These are phyloP conservation scores for Calonectria pseudoreteaudii DNA, from an alignment of 2,329 filamentous ascomycete species.

Conservation along the genomic window DNA sequence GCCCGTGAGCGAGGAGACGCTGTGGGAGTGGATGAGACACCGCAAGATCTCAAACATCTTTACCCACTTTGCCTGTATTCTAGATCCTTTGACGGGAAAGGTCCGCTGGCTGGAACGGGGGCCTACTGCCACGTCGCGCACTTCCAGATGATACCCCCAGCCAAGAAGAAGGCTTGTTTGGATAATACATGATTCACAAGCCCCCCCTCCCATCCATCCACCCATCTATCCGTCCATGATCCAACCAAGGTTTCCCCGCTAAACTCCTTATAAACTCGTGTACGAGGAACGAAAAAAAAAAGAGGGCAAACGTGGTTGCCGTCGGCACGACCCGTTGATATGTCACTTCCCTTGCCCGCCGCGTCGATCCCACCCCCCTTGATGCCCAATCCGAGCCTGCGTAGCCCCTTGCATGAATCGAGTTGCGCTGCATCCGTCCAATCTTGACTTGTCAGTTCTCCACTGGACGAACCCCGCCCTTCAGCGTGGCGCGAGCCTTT, in stretches of 20 bases:
- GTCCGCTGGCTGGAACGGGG: conserved; percentile 51
- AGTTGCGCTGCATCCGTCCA: background rate
- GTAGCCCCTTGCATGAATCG: background rate
- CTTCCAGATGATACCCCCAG: background rate
- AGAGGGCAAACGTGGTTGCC: background rate
- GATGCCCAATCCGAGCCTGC: background rate
- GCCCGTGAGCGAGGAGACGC: conserved; percentile 28
- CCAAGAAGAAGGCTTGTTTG: background rate
- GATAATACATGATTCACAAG: background rate
- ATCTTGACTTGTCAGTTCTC: background rate
- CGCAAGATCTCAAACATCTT: conserved; percentile 67
- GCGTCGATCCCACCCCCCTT: background rate
- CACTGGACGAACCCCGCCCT: background rate
- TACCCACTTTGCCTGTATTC: conserved; percentile 68
- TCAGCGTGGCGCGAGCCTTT: background rate
- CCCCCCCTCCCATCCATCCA: no score
- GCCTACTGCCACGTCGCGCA: background rate
- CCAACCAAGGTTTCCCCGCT: background rate
- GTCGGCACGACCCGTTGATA: background rate
- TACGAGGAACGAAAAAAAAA: background rate
- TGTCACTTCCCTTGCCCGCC: background rate
- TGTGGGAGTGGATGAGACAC: conserved; percentile 61
- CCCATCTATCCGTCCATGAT: background rate
- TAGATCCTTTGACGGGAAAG: conserved; percentile 64
- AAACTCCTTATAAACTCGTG: background rate